Evolutionary conservation across 2,329 filamentous ascomycete species (phyloP), one percentile per base, ranked within the genome.

Genomic region (Hypomyces rosellus): DNA sequence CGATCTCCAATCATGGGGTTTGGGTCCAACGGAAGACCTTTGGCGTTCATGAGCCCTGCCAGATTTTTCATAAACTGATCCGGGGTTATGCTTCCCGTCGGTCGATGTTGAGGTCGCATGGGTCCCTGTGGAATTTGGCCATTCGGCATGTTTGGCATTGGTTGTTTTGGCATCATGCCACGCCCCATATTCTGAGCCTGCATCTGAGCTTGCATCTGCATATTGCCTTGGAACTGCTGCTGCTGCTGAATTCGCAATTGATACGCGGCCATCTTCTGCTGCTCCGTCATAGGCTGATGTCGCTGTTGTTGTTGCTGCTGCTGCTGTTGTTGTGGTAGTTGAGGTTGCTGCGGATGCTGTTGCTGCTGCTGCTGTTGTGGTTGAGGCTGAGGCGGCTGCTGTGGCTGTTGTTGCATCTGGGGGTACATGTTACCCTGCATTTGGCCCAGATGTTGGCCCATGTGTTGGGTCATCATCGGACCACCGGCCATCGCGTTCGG

Each of bases 181-280:
- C 71, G 73, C 16, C 70, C 73, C 66, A 70, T 68, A 25, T 55
- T 59, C 52, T 70, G 69, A 13, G 63, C 58, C 56, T 80, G 79
- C 72, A 83, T 74, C 52, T 81, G 77, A 13, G 71, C 69, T 48
- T 67, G 67, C 65, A 74, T 73, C 46, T 76, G 73, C 62, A 78
- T 74, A 36, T 74, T 75, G 9, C 68, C 67, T 54, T 87, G 82
- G 38, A 86, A 77, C 61, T 91, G 88, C 49, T 86, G 82, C 61
- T 91, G 88, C 50, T 86, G 82, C 61, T 95, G 88, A 47, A 95
- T 69, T 54, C 88, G 86, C 81, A 95, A 87, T 59, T 95, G 88
- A 61, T 95, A 92, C 45, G 85, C 71, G 50, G 82, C 76, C 65
- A 89, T 78, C 61, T 89, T 86, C 56, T 89, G 84, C 61, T 88